A percentile compares a stretch with the other conserved stretches of the same genome.
phyloP scores from a whole-genome alignment of 257 asterid genomes.

The Solanum pinnatisectum region DNA sequence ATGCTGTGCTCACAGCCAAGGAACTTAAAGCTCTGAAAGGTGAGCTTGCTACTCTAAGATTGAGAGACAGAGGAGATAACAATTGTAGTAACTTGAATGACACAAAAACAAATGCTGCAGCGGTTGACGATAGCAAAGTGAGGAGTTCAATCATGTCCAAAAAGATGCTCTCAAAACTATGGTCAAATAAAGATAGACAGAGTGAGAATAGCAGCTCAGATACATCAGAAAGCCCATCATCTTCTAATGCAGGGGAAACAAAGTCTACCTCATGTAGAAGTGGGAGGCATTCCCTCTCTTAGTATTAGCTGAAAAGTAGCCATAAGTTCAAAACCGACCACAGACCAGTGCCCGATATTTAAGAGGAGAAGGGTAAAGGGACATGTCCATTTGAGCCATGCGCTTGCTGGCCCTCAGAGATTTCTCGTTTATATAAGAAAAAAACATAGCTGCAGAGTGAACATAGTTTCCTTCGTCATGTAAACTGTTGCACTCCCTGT shows the following conservation, averaged over 20 bases:
- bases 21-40: slow-evolving; percentile 56
- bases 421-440: background rate
- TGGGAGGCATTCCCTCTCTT: slow-evolving; percentile 36
- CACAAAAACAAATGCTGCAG: slow-evolving; percentile 23
- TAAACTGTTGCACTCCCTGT: background rate
- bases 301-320: background rate
- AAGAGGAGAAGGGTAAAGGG: background rate
- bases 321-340: background rate
- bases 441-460: background rate
- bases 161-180: slow-evolving; percentile 51
- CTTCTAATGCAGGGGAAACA: slow-evolving; percentile 61
- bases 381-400: background rate
- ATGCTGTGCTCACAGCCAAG: slow-evolving; percentile 45
- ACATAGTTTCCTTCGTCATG: background rate
- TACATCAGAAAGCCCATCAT: slow-evolving; percentile 72
- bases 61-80: slow-evolving; percentile 17
- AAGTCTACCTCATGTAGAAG: slow-evolving; percentile 52
- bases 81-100: slow-evolving; percentile 4
- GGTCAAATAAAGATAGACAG: slow-evolving; percentile 63
- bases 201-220: slow-evolving; percentile 78
- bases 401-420: background rate
- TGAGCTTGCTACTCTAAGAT: slow-evolving; percentile 44
- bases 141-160: slow-evolving; percentile 20
- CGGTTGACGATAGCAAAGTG: slow-evolving; percentile 28
- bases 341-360: background rate